Percentiles rank a stretch among this genome's conserved stretches.
Evolutionary conservation across 306 rosid genomes (phyloP).

Genomic region (Fragaria iinumae): DNA sequence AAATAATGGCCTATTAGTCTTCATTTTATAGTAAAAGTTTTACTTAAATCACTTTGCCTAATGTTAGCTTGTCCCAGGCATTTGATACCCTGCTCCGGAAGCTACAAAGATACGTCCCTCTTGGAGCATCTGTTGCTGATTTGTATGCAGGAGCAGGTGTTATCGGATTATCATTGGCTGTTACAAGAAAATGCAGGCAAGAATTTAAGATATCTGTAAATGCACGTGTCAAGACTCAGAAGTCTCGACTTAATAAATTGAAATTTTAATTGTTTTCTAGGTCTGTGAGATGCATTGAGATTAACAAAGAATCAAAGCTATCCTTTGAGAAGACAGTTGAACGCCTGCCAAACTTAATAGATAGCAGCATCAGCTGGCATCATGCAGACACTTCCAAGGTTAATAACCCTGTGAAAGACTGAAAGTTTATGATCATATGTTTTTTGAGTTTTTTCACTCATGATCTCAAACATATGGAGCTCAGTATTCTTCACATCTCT

Average conservation of each 20-base stretch:
- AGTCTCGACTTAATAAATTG: neutral
- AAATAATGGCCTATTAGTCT: neutral
- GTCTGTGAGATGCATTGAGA: slow-evolving; percentile 88
- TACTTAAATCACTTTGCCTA: neutral
- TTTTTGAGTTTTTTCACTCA: slow-evolving; percentile 12
- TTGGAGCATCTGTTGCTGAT: slow-evolving; percentile 83
- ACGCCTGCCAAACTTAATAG: slow-evolving; percentile 59
- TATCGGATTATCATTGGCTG: slow-evolving; percentile 89
- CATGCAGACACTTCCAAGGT: slow-evolving; percentile 89
- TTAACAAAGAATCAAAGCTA: slow-evolving; percentile 82
- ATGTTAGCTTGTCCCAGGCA: slow-evolving; percentile 51
- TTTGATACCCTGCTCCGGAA: slow-evolving; percentile 79
- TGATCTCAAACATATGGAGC: slow-evolving; percentile 13
- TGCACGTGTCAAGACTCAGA: slow-evolving; percentile 11
- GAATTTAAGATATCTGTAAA: slow-evolving; percentile 34
- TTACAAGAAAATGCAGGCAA: slow-evolving; percentile 93
- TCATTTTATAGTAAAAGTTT: slow-evolving; percentile 7
- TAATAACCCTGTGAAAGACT: neutral
- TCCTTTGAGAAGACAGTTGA: slow-evolving; percentile 89
- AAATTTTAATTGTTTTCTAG: slow-evolving; percentile 38
- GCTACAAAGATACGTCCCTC: slow-evolving; percentile 84
- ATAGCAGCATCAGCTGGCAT: slow-evolving; percentile 88
- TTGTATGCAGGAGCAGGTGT: slow-evolving; percentile 97
- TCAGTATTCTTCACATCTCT: neutral
- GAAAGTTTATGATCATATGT: slow-evolving; percentile 21